phyloP scores from a whole-genome alignment of 352 stramenopile genomes.

The Hyaloperonospora brassicae region DNA sequence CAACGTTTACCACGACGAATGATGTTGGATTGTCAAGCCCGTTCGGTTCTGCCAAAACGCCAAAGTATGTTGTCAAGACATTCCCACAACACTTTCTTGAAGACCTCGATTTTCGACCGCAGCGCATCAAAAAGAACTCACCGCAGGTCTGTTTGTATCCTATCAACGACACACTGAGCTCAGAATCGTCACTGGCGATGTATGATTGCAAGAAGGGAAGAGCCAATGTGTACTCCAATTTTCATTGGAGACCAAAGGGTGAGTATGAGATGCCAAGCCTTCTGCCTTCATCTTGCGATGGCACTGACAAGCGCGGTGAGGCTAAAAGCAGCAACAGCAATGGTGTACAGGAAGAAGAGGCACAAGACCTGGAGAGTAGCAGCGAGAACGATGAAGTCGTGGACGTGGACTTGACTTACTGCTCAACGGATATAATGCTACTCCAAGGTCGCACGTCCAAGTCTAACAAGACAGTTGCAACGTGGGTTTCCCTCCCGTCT shows the following conservation, averaged over 20 bases:
- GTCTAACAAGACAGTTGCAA: conserved; percentile 41
- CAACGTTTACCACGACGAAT: conserved; percentile 27
- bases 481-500: conserved; percentile 75
- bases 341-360: conserved; percentile 2
- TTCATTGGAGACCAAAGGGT: conserved; percentile 64
- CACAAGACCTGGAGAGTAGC: conserved; percentile 4
- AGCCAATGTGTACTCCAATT: conserved; percentile 67
- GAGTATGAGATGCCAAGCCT: conserved; percentile 60
- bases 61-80: conserved; percentile 64
- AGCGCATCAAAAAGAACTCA: conserved; percentile 75
- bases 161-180: conserved; percentile 65
- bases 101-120: conserved; percentile 75
- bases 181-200: conserved; percentile 62
- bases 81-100: conserved; percentile 83
- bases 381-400: conserved; percentile 24
- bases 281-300: conserved; percentile 14
- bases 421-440: conserved; percentile 77
- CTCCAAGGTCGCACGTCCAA: conserved; percentile 44
- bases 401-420: conserved; percentile 67
- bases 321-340: conserved; percentile 5
- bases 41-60: conserved; percentile 17
- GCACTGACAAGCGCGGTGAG: conserved; percentile 5
- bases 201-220: conserved; percentile 50
- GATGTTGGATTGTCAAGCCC: conserved; percentile 11
- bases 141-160: conserved; percentile 55